Evolutionary conservation across 129 eudicot species (phyloP).

Genomic region (Pittosporum tobira): DNA sequence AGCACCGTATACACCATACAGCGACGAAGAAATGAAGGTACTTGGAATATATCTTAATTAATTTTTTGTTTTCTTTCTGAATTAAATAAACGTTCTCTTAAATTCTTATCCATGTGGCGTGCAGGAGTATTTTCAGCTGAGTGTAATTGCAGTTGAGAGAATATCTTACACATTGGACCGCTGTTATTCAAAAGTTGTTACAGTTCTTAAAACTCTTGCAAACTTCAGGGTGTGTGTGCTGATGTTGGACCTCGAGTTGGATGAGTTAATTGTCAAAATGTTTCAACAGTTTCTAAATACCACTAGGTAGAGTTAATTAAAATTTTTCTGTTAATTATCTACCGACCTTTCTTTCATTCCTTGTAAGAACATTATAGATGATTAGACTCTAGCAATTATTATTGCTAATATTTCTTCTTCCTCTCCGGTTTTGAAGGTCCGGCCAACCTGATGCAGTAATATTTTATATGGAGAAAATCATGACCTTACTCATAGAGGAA

Average conservation of each 20-base stretch:
- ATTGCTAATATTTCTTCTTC: conserved; percentile 3
- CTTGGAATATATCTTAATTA: neutral
- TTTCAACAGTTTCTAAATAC: conserved; percentile 27
- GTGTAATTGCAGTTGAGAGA: conserved; percentile 27
- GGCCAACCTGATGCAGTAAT: conserved; percentile 20
- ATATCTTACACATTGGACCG: conserved; percentile 27
- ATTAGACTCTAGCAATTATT: neutral
- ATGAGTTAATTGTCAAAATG: conserved; percentile 24
- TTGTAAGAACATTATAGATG: neutral
- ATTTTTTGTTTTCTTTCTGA: neutral
- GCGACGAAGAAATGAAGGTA: conserved; percentile 32
- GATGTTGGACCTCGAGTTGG: conserved; percentile 37
- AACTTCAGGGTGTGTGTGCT: conserved; percentile 16
- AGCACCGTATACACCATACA: conserved; percentile 29
- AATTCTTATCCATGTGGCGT: conserved; percentile 2
- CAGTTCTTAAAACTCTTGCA: conserved; percentile 23
- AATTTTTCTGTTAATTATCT: neutral
- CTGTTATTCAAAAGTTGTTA: conserved; percentile 20
- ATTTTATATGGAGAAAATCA: conserved; percentile 26
- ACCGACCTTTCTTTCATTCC: conserved; percentile 1
- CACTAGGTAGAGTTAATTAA: conserved; percentile 21
- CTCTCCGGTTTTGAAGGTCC: conserved; percentile 11
- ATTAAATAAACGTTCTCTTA: neutral
- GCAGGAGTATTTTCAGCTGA: conserved; percentile 38
- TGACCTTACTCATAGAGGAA: conserved; percentile 33